Base-by-base conservation (phyloP, 768 basidiomycete genomes). In the Neoboletus brunneissimus region DNA sequence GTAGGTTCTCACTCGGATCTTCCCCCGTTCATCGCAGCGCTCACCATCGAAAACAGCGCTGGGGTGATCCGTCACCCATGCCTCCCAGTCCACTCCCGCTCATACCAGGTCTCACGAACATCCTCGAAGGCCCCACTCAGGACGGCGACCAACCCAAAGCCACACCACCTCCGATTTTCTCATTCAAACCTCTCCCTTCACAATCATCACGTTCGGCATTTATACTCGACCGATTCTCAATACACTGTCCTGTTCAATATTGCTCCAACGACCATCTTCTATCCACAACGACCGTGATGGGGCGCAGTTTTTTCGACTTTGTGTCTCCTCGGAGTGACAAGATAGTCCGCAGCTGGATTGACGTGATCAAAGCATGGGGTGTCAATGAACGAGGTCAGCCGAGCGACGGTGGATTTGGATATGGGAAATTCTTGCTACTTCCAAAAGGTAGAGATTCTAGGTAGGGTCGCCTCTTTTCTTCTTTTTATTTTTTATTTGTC, bases 351-450 rank as follows among this genome's bases (percentile, higher is more conserved):
- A 80, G 77, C 51, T 91, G 88, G 88, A 85, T 92, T 50, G 85
- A 85, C 58, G 81, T 82, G 49, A 82, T 91, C 63, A 92, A 92
- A 67, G 81, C 83, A 2, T 91, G 89, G 86, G 89, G 89, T 18
- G 88, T 91, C 48, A 91, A 91, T 59, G 90, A 91, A 69, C 81
- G 83, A 3, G 90, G 89, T 0, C 87, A 88, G 70, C 89, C 89
- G 23, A 88, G 86, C 66, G 88, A 91, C 61, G 89, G 89, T 34
- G 90, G 90, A 1, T 92, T 92, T 67, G 90, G 88, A 16, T 92
- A 88, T 71, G 89, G 89, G 18, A 81, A 80, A 64, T 92, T 92
- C 62, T 73, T 70, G 41, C 63, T 89, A 4, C 69, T 80, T 51
- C 70, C 78, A 1, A 76, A 77, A 48, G 87, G 88, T 0, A 74